These are phyloP conservation scores for Uncinocarpus reesii DNA, from an alignment of 2,329 filamentous ascomycete genomes.

Conservation along the genomic window DNA sequence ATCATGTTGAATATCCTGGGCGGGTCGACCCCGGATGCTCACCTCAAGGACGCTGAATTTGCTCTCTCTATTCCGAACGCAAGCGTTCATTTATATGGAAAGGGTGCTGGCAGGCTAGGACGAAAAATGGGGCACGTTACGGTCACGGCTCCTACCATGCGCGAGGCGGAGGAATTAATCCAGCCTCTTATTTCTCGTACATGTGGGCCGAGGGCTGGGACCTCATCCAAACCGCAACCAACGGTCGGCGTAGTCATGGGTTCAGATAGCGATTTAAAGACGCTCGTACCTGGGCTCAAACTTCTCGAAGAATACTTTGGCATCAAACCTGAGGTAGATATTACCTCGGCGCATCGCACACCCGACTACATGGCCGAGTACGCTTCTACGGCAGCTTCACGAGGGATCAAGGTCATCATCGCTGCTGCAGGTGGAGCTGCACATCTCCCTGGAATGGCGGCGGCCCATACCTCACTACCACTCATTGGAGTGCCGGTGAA, in stretches of 20 bases:
- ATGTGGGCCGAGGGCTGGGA: conserved; percentile 46
- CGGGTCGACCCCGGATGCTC: conserved; percentile 48
- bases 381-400: conserved; percentile 51
- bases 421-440: conserved; percentile 67
- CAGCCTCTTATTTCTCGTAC: conserved; percentile 63
- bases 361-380: conserved; percentile 60
- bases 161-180: conserved; percentile 56
- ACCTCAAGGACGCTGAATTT: conserved; percentile 50
- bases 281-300: conserved; percentile 37
- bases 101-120: conserved; percentile 68
- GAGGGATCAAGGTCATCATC: conserved; percentile 63
- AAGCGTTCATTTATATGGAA: conserved; percentile 81
- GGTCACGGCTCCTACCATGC: conserved; percentile 58
- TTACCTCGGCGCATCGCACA: conserved; percentile 54
- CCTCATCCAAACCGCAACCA: conserved; percentile 19
- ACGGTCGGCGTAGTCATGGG: conserved; percentile 42
- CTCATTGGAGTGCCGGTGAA: conserved; percentile 71
- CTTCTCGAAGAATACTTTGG: conserved; percentile 36
- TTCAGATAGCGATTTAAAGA: conserved; percentile 40
- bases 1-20: conserved; percentile 49
- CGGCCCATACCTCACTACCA: conserved; percentile 59
- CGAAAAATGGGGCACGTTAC: conserved; percentile 96
- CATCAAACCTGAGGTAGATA: conserved; percentile 37
- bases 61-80: conserved; percentile 51
- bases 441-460: conserved; percentile 64